Conservation (phyloP, 192 early-diverging fungal genomes). For the Backusella australiensis region DNA sequence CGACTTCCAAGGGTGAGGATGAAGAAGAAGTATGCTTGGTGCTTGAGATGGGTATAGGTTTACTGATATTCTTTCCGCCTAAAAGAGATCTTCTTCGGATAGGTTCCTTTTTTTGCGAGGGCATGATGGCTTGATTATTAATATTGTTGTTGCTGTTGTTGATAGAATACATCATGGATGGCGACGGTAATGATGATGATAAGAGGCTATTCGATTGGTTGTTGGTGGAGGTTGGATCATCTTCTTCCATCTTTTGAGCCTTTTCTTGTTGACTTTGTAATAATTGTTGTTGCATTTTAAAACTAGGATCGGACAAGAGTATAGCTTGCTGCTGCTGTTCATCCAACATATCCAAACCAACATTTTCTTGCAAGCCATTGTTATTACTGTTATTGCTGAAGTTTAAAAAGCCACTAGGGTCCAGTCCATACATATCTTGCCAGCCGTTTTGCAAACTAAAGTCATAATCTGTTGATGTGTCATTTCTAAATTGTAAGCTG, state of each 20-base stretch:
- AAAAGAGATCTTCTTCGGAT: not conserved
- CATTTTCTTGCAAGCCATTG: not conserved
- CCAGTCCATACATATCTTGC: not conserved
- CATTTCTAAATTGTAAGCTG: constrained; percentile 2
- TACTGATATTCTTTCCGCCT: constrained; percentile 7
- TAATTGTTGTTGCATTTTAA: constrained; percentile 20
- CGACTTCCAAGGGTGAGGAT: constrained; percentile 17
- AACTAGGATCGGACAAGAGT: constrained; percentile 23
- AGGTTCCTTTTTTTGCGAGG: not conserved
- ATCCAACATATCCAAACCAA: constrained; percentile 1
- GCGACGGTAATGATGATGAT: constrained; percentile 3
- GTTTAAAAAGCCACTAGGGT: constrained; percentile 8
- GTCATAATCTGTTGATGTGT: not conserved
- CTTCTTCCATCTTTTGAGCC: constrained; percentile 6
- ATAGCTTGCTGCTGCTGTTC: constrained; percentile 15
- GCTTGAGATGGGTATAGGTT: constrained; percentile 9
- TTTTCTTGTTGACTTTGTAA: constrained; percentile 17
- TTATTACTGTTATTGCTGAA: not conserved
- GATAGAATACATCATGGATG: not conserved
- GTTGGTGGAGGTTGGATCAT: not conserved
- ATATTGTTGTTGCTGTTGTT: not conserved
- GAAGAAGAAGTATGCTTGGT: not conserved
- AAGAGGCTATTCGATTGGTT: not conserved
- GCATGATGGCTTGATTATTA: not conserved
- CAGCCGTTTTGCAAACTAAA: not conserved